Conservation (phyloP, 2,329 filamentous ascomycete species). For the Penicillium corylophilum region DNA sequence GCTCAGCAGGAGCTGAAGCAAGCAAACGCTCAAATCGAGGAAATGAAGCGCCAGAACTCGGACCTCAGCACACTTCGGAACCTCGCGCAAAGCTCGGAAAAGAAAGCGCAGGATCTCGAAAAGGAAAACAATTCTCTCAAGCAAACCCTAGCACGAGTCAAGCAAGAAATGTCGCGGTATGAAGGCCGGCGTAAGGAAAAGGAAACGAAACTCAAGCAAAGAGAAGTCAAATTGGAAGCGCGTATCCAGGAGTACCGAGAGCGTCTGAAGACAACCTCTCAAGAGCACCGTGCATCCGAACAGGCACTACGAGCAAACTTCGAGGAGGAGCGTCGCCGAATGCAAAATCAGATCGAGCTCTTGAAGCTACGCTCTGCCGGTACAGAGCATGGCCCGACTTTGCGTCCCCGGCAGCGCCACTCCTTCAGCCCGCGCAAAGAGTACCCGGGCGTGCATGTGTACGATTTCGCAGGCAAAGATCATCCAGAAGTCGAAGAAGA, state of each 20-base stretch:
- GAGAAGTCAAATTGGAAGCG: constrained; percentile 40
- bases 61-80: constrained; percentile 37
- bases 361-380: constrained; percentile 33
- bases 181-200: constrained; percentile 41
- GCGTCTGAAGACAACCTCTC: constrained; percentile 35
- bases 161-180: constrained; percentile 29
- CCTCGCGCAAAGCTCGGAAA: constrained; percentile 40
- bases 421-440: constrained; percentile 30
- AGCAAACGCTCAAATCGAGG: constrained; percentile 36
- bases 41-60: constrained; percentile 30
- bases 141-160: constrained; percentile 40
- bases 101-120: constrained; percentile 41
- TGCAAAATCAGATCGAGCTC: constrained; percentile 40
- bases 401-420: constrained; percentile 19
- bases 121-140: constrained; percentile 44
- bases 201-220: constrained; percentile 42
- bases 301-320: constrained; percentile 34
- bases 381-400: constrained; percentile 27
- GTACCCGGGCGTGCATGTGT: constrained; percentile 30
- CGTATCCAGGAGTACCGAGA: constrained; percentile 43
- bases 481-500: constrained; percentile 23
- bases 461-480: constrained; percentile 25
- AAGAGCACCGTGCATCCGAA: constrained; percentile 39
- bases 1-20: constrained; percentile 36
- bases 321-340: constrained; percentile 38